Evolutionary conservation across 2,329 filamentous ascomycete genomes (phyloP), one percentile per base, ranked within the genome.

Genomic region (Zymoseptoria crescenta): DNA sequence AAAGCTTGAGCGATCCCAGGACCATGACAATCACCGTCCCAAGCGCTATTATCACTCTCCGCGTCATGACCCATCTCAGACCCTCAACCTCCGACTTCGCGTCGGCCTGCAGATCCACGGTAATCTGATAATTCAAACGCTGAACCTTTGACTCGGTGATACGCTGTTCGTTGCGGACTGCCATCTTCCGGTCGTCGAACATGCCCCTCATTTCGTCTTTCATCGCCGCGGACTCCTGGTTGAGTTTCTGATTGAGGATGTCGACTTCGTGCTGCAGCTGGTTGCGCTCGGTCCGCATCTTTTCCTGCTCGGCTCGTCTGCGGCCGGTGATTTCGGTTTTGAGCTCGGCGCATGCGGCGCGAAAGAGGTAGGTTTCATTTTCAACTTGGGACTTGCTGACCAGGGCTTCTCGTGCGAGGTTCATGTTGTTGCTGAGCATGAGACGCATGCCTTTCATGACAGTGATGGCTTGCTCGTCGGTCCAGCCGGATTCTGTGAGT

Each of bases 111-210:
- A 99, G 81, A 49, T 84, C 82, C 30, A 96, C 91, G 21, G 89
- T 95, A 73, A 99, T 97, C 73, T 96, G 94, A 76, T 97, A 96
- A 75, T 93, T 96, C 66, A 97, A 82, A 77, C 96, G 88, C 79
- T 96, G 92, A 63, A 91, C 87, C 67, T 87, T 87, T 55, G 88
- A 89, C 71, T 97, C 93, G 70, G 89, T 87, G 6, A 81, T 81
- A 70, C 91, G 87, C 75, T 96, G 91, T 73, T 96, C 89, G 74
- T 93, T 89, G 57, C 91, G 80, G 1, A 96, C 91, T 1, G 85
- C 84, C 89, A 97, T 96, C 73, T 93, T 94, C 50, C 95, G 85
- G 72, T 99, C 93, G 70, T 97, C 93, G 73, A 97, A 96, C 81
- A 96, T 88, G 59, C 91, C 93, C 72, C 92, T 91, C n/a, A 97